These are phyloP conservation scores for Geotrichum fermentans DNA, from an alignment of 1,139 yeast genomes.

Conservation along the genomic window DNA sequence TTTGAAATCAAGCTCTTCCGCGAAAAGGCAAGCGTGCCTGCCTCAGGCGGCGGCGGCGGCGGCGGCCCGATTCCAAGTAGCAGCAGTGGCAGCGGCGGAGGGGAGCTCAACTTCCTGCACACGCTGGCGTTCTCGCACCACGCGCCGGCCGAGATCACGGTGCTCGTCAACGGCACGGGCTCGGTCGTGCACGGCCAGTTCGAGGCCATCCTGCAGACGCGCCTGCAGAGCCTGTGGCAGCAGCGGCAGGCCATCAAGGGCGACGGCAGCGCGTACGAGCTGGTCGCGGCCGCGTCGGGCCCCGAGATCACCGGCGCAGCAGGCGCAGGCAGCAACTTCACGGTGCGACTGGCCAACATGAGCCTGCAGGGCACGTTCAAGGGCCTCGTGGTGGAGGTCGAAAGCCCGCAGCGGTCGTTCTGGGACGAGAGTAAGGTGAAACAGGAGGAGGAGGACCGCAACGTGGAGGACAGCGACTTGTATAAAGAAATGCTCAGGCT, in stretches of 20 bases:
- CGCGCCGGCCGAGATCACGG: slow-evolving; percentile 45
- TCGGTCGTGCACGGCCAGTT: slow-evolving; percentile 34
- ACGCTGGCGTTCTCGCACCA: slow-evolving; percentile 55
- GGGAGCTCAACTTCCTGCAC: slow-evolving; percentile 48
- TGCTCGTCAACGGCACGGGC: slow-evolving; percentile 45
- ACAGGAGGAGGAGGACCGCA: slow-evolving; percentile 1
- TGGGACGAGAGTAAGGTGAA: no score
- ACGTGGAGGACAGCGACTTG: background rate
- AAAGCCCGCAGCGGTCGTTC: slow-evolving; percentile 23
- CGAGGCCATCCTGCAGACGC: slow-evolving; percentile 40
- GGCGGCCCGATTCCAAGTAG: no score
- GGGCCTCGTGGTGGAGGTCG: slow-evolving; percentile 61
- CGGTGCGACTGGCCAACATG: slow-evolving; percentile 59
- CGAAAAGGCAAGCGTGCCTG: slow-evolving; percentile 44
- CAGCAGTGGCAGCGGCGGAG: slow-evolving; percentile 12
- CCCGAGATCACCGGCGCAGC: slow-evolving; percentile 29
- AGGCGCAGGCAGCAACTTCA: slow-evolving; percentile 1
- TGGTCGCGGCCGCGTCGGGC: no score
- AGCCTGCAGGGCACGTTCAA: slow-evolving; percentile 70
- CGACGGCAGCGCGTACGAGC: slow-evolving; percentile 59
- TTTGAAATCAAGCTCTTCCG: slow-evolving; percentile 61
- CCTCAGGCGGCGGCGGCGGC: no score
- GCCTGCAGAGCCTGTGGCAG: slow-evolving; percentile 68
- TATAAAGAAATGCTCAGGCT: slow-evolving; percentile 20
- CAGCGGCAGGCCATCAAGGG: slow-evolving; percentile 69